Conservation (phyloP, 371 early-diverging fungal genomes). For the Mucor ambiguus region DNA sequence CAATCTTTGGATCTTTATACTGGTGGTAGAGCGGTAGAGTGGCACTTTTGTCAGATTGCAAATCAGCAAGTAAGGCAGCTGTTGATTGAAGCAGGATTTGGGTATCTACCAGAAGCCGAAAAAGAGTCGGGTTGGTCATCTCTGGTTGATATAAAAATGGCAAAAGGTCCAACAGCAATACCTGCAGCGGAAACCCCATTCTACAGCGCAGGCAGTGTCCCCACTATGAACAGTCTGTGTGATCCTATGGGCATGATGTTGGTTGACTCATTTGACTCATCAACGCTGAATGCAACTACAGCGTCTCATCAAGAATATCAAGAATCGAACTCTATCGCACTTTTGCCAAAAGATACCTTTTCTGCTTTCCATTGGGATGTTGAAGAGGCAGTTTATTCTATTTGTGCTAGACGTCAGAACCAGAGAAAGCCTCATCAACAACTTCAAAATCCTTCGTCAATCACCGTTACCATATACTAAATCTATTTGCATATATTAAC, state of each 20-base stretch:
- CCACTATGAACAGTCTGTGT: neutral
- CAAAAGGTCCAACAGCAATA: neutral
- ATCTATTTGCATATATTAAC: neutral
- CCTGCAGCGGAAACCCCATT: neutral
- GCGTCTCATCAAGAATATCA: neutral
- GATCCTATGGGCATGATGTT: conserved; percentile 3
- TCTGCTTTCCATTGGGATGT: conserved; percentile 26
- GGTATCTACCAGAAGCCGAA: conserved; percentile 11
- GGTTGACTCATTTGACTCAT: neutral
- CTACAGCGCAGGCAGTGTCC: neutral
- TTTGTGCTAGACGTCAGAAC: conserved; percentile 1
- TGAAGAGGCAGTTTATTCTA: conserved; percentile 9
- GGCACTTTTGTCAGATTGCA: conserved; percentile 35
- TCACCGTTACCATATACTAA: conserved; percentile 1
- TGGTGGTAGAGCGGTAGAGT: conserved; percentile 28
- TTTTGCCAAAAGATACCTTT: conserved; percentile 11
- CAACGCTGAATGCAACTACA: neutral
- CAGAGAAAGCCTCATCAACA: neutral
- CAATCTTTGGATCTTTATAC: conserved; percentile 44
- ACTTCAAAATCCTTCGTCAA: neutral
- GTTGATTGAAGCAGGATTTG: conserved; percentile 39
- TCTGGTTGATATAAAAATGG: conserved; percentile 6
- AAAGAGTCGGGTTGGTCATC: neutral
- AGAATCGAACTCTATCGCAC: neutral
- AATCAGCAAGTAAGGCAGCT: conserved; percentile 26